Conservation (phyloP, 2,329 filamentous ascomycete genomes). For the Phialemoniopsis sp. region DNA sequence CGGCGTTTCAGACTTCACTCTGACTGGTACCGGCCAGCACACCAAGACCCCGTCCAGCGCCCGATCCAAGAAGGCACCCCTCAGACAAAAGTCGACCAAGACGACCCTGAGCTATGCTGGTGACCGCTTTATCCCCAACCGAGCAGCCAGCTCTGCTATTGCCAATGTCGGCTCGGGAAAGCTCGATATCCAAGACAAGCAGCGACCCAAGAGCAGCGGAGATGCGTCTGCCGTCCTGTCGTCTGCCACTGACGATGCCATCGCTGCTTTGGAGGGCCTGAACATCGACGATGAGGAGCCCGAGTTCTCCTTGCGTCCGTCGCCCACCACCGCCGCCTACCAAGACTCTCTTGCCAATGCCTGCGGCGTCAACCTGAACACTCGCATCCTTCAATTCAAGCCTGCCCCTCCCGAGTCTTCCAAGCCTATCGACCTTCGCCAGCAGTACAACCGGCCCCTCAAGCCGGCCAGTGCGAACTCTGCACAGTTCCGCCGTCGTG, state of each 20-base stretch:
- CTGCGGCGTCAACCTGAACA: conserved; percentile 80
- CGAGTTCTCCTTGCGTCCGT: conserved; percentile 68
- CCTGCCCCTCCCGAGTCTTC: conserved; percentile 96
- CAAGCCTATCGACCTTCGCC: conserved; percentile 94
- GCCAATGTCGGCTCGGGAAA: conserved; percentile 78
- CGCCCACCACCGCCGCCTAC: conserved; percentile 67
- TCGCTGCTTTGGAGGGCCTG: conserved; percentile 74
- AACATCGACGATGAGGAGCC: conserved; percentile 70
- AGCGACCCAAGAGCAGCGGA: conserved; percentile 65
- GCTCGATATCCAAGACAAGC: conserved; percentile 66
- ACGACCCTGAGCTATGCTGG: conserved; percentile 78
- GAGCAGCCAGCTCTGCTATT: conserved; percentile 83
- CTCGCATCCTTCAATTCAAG: conserved; percentile 97
- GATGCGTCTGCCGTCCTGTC: conserved; percentile 76
- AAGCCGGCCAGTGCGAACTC: conserved; percentile 70
- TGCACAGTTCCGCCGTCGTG: conserved; percentile 85
- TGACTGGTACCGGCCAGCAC: conserved; percentile 73
- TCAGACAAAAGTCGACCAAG: conserved; percentile 59
- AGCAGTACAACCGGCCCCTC: conserved; percentile 96
- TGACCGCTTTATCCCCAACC: conserved; percentile 96
- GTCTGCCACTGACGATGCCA: conserved; percentile 74
- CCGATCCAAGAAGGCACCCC: conserved; percentile 51
- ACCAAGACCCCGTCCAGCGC: conserved; percentile 54
- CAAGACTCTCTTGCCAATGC: conserved; percentile 17
- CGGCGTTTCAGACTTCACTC: conserved; percentile 85